A percentile compares a stretch with the other conserved stretches of the same genome.
Conservation (phyloP, 1,139 yeast species). For the Pichiaceae sp. region DNA sequence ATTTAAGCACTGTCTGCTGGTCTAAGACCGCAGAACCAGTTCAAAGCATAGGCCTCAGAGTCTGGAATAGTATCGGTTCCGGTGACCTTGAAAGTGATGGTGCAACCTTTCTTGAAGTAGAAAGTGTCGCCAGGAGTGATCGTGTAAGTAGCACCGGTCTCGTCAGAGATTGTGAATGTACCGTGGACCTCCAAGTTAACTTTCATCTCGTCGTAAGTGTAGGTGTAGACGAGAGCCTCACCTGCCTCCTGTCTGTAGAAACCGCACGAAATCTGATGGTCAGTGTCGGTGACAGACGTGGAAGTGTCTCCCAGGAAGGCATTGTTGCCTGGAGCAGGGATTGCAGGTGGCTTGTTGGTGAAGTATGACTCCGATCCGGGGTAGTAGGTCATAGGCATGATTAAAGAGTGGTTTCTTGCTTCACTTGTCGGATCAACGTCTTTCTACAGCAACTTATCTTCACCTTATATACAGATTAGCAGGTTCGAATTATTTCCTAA, state of each 20-base stretch:
- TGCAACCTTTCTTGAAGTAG: constrained; percentile 58
- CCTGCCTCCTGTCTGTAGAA: constrained; percentile 64
- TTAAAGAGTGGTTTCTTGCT: constrained; percentile 5
- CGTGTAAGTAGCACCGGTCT: constrained; percentile 48
- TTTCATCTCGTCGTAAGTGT: constrained; percentile 66
- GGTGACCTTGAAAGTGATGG: constrained; percentile 53
- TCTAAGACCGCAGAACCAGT: constrained; percentile 61
- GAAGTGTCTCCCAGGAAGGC: constrained; percentile 60
- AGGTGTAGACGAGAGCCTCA: constrained; percentile 55
- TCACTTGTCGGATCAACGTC: neutral
- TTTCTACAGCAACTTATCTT: no score
- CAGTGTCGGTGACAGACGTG: constrained; percentile 49
- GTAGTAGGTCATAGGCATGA: constrained; percentile 50
- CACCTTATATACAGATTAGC: no score
- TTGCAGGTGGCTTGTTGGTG: constrained; percentile 44
- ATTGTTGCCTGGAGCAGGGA: constrained; percentile 37
- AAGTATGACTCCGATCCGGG: constrained; percentile 41
- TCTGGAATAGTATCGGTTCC: constrained; percentile 24
- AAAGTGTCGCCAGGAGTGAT: constrained; percentile 62
- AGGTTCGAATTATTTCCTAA: neutral
- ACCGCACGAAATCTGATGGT: constrained; percentile 53
- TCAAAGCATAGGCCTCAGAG: constrained; percentile 49
- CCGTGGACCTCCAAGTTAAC: constrained; percentile 60
- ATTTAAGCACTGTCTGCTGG: constrained; percentile 28
- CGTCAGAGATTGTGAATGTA: constrained; percentile 53